These are phyloP conservation scores for Gomphus bonarii DNA, from an alignment of 1,284 basidiomycete genomes.

Conservation along the genomic window DNA sequence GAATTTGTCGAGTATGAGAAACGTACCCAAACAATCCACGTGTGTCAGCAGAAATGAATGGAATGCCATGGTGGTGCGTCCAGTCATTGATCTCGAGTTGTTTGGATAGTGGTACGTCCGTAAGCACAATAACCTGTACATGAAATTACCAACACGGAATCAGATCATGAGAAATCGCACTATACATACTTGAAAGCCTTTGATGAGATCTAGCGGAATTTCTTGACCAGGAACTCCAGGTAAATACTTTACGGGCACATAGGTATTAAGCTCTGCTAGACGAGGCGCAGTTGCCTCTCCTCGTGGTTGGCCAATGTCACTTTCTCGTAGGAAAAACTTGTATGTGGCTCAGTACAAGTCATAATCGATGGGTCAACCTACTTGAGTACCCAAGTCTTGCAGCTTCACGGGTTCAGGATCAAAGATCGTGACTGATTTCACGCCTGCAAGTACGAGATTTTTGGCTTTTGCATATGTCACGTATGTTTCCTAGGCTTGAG, in stretches of 20 bases:
- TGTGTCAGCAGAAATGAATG: constrained; percentile 90
- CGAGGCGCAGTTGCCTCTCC: constrained; percentile 84
- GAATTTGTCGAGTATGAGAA: constrained; percentile 12
- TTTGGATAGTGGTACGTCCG: constrained; percentile 67
- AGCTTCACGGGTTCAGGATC: constrained; percentile 85
- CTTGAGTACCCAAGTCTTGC: constrained; percentile 90
- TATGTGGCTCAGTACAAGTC: constrained; percentile 8
- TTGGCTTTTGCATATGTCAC: constrained; percentile 54
- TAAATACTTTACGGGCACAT: constrained; percentile 85
- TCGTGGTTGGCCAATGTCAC: constrained; percentile 82
- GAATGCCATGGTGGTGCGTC: constrained; percentile 81
- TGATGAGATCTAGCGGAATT: constrained; percentile 70
- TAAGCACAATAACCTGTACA: constrained; percentile 78
- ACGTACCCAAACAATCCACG: constrained; percentile 89
- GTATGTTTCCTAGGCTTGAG: constrained; percentile 5
- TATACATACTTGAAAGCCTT: constrained; percentile 74
- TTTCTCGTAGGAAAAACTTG: constrained; percentile 89
- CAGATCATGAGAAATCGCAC: neutral
- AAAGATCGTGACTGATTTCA: constrained; percentile 95
- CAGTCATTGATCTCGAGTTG: constrained; percentile 95
- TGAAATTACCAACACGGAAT: neutral
- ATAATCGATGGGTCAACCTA: constrained; percentile 23
- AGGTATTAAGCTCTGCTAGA: constrained; percentile 90
- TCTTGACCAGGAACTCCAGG: constrained; percentile 60
- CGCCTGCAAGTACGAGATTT: constrained; percentile 91